Conservation (phyloP, 495 filamentous ascomycete species). For the Daldinia decipiens region DNA sequence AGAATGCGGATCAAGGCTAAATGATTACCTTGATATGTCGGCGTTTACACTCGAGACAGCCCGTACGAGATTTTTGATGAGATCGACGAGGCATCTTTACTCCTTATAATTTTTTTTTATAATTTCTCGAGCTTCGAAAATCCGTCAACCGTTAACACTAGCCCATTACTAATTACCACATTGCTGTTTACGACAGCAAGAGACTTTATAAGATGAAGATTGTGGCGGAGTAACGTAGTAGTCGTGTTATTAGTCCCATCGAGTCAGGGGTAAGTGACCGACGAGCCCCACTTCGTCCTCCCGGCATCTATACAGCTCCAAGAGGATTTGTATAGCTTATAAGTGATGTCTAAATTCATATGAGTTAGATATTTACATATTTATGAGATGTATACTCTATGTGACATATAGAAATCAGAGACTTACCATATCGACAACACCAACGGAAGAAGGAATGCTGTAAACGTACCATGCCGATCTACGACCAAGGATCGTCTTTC, state of each 20-base stretch:
- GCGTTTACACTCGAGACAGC: constrained; percentile 38
- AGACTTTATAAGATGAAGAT: constrained; percentile 21
- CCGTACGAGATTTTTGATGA: constrained; percentile 34
- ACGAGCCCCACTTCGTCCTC: not conserved
- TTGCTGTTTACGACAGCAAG: not conserved
- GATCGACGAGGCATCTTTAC: constrained; percentile 23
- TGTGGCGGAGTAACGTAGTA: constrained; percentile 26
- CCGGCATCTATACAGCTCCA: not conserved
- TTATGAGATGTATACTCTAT: not conserved
- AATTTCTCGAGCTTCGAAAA: not conserved
- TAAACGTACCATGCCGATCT: not conserved
- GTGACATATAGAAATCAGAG: not conserved
- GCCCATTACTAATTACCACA: constrained; percentile 1
- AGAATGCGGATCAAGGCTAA: not conserved
- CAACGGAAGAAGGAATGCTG: not conserved
- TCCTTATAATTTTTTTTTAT: not conserved
- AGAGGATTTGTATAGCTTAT: not conserved
- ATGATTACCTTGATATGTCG: constrained; percentile 39
- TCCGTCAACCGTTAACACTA: not conserved
- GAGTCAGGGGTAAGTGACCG: constrained; percentile 30
- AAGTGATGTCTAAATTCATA: not conserved
- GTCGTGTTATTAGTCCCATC: constrained; percentile 5
- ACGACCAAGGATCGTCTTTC: not conserved
- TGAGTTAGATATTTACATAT: not conserved
- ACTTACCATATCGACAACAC: not conserved